Conservation (phyloP, 1,284 basidiomycete genomes). For the Pseudozyma tsukubaensis region DNA sequence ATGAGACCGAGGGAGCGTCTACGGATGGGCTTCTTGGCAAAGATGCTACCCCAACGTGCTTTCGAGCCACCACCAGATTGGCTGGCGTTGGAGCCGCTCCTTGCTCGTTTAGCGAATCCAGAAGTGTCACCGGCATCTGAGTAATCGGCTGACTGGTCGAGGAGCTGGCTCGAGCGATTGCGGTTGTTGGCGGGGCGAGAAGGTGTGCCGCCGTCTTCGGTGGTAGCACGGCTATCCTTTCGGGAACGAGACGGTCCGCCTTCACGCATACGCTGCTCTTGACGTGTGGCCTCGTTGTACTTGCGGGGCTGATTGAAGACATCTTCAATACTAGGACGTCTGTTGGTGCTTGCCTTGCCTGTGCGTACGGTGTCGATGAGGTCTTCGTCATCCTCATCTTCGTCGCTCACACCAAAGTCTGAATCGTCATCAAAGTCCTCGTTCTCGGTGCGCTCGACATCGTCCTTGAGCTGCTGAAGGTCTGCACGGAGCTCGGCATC, state of each 20-base stretch:
- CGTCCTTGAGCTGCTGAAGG: constrained; percentile 48
- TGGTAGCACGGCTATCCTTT: constrained; percentile 41
- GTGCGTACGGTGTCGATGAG: constrained; percentile 52
- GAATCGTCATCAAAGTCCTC: constrained; percentile 74
- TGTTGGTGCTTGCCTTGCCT: constrained; percentile 37
- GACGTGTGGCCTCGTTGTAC: constrained; percentile 51
- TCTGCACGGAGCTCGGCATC: constrained; percentile 72
- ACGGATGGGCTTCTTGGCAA: constrained; percentile 43
- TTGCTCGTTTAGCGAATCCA: constrained; percentile 22
- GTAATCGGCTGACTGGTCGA: constrained; percentile 32
- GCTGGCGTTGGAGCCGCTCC: constrained; percentile 47
- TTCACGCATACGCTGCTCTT: constrained; percentile 53
- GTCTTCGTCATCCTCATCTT: constrained; percentile 72
- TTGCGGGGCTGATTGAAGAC: constrained; percentile 50
- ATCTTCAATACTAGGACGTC: constrained; percentile 57
- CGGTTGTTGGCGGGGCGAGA: constrained; percentile 23
- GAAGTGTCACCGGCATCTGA: constrained; percentile 31
- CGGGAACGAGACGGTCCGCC: constrained; percentile 30
- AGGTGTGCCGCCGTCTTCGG: constrained; percentile 21
- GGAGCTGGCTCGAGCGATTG: constrained; percentile 41
- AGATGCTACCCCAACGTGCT: constrained; percentile 46
- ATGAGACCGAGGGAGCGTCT: constrained; percentile 53
- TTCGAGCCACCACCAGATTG: constrained; percentile 26
- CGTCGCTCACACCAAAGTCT: constrained; percentile 72
- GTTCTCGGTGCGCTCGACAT: constrained; percentile 58